Conservation (phyloP, 176 grass and related monocot genomes). For the Microstegium vimineum region DNA sequence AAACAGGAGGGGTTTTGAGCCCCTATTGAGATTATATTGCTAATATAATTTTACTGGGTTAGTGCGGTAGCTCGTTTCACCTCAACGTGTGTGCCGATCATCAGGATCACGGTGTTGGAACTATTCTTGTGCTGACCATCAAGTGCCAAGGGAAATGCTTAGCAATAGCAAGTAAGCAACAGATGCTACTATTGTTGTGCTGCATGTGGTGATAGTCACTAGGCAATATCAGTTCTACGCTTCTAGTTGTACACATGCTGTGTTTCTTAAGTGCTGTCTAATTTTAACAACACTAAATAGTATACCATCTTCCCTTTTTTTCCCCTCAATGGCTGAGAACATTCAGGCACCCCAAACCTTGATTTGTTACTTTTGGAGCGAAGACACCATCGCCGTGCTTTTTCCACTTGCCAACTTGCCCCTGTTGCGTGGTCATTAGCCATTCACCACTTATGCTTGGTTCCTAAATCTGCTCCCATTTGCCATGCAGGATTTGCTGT, state of each 20-base stretch:
- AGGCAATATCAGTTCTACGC: not conserved
- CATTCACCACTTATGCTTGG: constrained; percentile 14
- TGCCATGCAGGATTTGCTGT: not conserved
- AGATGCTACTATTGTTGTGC: not conserved
- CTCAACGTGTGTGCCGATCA: not conserved
- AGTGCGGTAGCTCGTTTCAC: not conserved
- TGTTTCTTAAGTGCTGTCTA: not conserved
- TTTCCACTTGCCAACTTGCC: not conserved
- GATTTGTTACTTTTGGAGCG: constrained; percentile 43
- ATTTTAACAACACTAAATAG: constrained; percentile 12
- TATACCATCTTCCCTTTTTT: not conserved
- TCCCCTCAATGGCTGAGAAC: not conserved
- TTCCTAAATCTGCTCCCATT: constrained; percentile 17
- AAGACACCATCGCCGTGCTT: constrained; percentile 10
- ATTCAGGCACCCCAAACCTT: constrained; percentile 32
- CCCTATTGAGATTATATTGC: no score
- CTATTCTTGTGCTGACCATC: not conserved
- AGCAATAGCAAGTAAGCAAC: not conserved
- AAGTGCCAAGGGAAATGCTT: not conserved
- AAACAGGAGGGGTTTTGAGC: no score
- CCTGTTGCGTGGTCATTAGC: constrained; percentile 4
- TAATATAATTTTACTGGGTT: not conserved
- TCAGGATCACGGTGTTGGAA: not conserved
- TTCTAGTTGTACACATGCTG: not conserved
- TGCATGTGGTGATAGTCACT: not conserved